phyloP scores from a whole-genome alignment of 2,329 filamentous ascomycete species.

The Aspergillus luchuensis region DNA sequence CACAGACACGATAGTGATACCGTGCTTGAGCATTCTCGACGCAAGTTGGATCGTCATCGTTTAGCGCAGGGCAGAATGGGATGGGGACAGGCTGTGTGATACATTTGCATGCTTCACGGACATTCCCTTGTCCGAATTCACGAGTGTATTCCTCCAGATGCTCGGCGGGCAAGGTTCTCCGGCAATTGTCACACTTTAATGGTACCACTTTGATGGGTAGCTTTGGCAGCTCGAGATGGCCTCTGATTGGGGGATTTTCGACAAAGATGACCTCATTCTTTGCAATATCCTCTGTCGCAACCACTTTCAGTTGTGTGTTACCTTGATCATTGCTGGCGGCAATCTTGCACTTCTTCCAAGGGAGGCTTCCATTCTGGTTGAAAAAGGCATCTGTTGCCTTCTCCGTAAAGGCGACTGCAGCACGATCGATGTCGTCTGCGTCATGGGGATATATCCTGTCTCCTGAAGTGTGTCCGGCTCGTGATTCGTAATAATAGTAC shows the following conservation, averaged over 20 bases:
- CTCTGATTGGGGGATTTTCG: conserved; percentile 40
- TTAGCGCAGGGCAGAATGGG: conserved; percentile 16
- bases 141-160: neutral
- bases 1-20: conserved; percentile 35
- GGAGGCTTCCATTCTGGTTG: conserved; percentile 12
- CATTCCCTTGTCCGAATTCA: neutral
- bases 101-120: conserved; percentile 14
- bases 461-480: neutral
- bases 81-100: neutral
- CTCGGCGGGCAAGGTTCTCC: neutral
- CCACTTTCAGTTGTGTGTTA: conserved; percentile 22
- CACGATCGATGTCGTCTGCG: conserved; percentile 24
- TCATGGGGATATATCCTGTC: conserved; percentile 33
- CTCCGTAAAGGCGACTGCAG: conserved; percentile 7
- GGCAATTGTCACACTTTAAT: conserved; percentile 5
- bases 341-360: conserved; percentile 17
- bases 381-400: conserved; percentile 30
- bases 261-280: conserved; percentile 30
- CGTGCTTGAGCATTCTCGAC: conserved; percentile 27
- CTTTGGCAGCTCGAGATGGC: conserved; percentile 29
- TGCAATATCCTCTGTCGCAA: conserved; percentile 30
- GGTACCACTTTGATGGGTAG: neutral
- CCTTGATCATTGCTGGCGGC: conserved; percentile 5
- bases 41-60: neutral
- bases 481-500: neutral